Base-by-base conservation (phyloP, 768 basidiomycete species). In the Lentinus tigrinus region DNA sequence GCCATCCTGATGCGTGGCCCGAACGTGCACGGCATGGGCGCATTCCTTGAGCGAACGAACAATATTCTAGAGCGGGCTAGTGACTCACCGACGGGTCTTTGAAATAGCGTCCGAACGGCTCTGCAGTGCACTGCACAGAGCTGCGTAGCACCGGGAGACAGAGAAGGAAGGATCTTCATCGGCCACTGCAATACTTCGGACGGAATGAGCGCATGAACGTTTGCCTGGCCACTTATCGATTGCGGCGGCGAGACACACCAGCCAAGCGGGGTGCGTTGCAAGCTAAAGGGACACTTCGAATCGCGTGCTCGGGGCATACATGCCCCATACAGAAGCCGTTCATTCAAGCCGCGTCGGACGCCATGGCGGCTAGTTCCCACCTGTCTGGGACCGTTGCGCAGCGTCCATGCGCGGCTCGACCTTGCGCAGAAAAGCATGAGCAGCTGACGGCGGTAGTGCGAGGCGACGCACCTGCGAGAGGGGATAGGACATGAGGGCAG, bases 181-280 rank as follows among this genome's bases (percentile, higher is more conserved):
- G 53, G 58, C 50, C 36, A 53, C 17, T 40, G 37, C 42, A 52
- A 40, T 52, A 17, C 44, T 16, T 37, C 47, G 48, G 21, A 26
- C 42, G n/a, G 44, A 40, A 4, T 42, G 37, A 13, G 19, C 46
- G 31, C 50, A 42, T 28, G 40, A 24, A 42, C 52, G 34, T n/a
- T 51, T 24, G 47, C 49, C 46, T 40, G 43, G 26, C 17, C 38
- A 50, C 28, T 53, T 40, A 61, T 61, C 60, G 60, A 61, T 61
- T 51, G 50, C 39, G 48, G 19, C 23, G 36, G 43, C 23, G 50
- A 55, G 8, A 54, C 56, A 40, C 17, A 24, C 47, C 56, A 47
- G 34, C 7, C 24, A 26, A 36, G 34, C 47, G 28, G 28, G 19
- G 23, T n/a, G 55, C 46, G 31, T 23, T 23, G 26, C 34, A 23